Evolutionary conservation across 2,329 filamentous ascomycete species (phyloP), one percentile per base, ranked within the genome.

Genomic region (Venturia nashicola): DNA sequence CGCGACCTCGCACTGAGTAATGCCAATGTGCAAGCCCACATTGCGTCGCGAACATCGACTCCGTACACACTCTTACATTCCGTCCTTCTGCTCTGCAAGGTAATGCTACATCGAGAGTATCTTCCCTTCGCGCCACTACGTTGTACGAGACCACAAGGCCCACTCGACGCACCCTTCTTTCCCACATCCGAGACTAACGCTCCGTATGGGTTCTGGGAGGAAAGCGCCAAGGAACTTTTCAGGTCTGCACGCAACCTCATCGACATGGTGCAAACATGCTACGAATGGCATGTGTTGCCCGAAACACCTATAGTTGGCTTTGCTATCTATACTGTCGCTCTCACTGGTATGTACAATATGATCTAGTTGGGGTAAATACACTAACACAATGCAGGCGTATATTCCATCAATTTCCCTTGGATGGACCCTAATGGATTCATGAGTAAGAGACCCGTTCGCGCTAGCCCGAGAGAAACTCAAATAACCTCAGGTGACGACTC

Each of bases 291-390:
- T 63, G 83, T 82, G 64, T 75, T 89, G 1, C 83, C 86, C 1
- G 83, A 89, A 72, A 90, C 87, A 0, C 85, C 86, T 0, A 80
- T 89, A 42, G 81, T 86, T 3, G 80, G 84, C 3, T 90, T 88
- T 69, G 82, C 86, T 2, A 78, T 87, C 46, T 90, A 86, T 78
- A 83, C 82, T 12, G 85, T 86, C 0, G 82, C 83, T 0, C 87
- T 88, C 68, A 79, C 84, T 18, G 84, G 74, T 75, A 69, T 11
- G 46, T 43, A 54, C 7, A 9, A 20, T 8, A 27, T 27, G 2
- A n/a, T 4, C 27, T 27, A 2, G 27, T 27, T 27, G 27, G 27
- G 27, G 27, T 27, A 4, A 27, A 27, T 27, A 27, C 2, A 59
- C 67, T 69, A 40, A 69, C 55, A 4, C 18, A 44, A 42, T n/a